phyloP scores from a whole-genome alignment of 345 rosid genomes.

The Reutealis trisperma region DNA sequence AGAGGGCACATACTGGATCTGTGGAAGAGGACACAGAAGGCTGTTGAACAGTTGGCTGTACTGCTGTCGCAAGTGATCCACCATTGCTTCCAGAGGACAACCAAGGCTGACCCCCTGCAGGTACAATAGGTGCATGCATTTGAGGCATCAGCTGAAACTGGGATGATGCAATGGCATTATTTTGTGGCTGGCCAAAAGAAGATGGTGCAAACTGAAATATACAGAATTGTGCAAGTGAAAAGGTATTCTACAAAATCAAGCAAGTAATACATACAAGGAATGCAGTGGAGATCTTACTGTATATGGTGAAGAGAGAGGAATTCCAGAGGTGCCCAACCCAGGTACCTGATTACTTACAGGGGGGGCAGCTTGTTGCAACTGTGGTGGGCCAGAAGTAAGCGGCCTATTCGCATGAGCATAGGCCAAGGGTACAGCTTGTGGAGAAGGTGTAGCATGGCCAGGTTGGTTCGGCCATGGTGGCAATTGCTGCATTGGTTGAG shows the following conservation, averaged over 20 bases:
- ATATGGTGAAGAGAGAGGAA: constrained; percentile 57
- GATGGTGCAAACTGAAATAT: constrained; percentile 57
- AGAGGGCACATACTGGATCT: constrained; percentile 53
- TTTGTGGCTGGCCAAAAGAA: constrained; percentile 67
- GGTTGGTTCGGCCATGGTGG: constrained; percentile 79
- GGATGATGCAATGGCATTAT: constrained; percentile 40
- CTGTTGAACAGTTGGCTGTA: constrained; percentile 59
- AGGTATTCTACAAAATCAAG: constrained; percentile 6
- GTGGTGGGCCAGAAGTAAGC: constrained; percentile 53
- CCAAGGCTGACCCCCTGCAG: constrained; percentile 68
- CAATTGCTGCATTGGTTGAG: constrained; percentile 73
- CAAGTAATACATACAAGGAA: constrained; percentile 14
- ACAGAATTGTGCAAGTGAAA: constrained; percentile 16
- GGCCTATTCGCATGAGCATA: constrained; percentile 62
- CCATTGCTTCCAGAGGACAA: constrained; percentile 53
- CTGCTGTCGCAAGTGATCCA: constrained; percentile 43
- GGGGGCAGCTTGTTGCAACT: constrained; percentile 50
- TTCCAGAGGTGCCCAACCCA: constrained; percentile 55
- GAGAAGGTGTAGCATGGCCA: constrained; percentile 53
- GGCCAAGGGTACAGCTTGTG: constrained; percentile 57
- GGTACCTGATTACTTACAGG: constrained; percentile 38
- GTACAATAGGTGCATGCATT: constrained; percentile 46
- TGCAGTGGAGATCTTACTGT: constrained; percentile 41
- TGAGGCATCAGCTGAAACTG: constrained; percentile 62
- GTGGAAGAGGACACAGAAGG: constrained; percentile 48